These are phyloP conservation scores for Neonothopanus nambi DNA, from an alignment of 1,284 basidiomycete species.

Conservation along the genomic window DNA sequence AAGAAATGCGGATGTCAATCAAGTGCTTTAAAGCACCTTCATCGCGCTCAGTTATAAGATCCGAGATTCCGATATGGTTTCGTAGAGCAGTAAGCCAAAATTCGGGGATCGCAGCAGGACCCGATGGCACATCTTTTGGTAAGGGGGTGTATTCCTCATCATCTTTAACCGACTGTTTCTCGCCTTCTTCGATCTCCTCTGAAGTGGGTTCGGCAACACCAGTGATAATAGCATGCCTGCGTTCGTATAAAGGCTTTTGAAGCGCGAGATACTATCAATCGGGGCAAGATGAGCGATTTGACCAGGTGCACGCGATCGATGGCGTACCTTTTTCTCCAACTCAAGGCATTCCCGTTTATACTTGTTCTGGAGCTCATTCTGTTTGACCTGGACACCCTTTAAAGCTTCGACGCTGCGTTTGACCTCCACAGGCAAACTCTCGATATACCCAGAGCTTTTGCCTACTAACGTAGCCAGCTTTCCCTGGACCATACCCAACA, in stretches of 20 bases:
- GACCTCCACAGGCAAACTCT: slow-evolving; percentile 81
- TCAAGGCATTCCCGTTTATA: slow-evolving; percentile 97
- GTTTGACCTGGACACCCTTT: slow-evolving; percentile 93
- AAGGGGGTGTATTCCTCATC: slow-evolving; percentile 64
- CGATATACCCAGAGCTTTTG: slow-evolving; percentile 84
- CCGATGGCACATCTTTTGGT: slow-evolving; percentile 44
- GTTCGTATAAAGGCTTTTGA: slow-evolving; percentile 87
- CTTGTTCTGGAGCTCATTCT: slow-evolving; percentile 90
- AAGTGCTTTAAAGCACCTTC: slow-evolving; percentile 75
- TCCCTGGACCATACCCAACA: slow-evolving; percentile 62
- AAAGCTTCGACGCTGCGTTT: slow-evolving; percentile 89
- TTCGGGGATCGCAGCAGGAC: slow-evolving; percentile 76
- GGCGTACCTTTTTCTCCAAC: slow-evolving; percentile 90
- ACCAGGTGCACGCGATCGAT: slow-evolving; percentile 11
- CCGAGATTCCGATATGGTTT: slow-evolving; percentile 86
- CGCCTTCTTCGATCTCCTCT: slow-evolving; percentile 85
- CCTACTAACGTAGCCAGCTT: slow-evolving; percentile 73
- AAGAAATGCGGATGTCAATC: slow-evolving; percentile 66
- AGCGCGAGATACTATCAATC: slow-evolving; percentile 79
- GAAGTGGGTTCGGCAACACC: slow-evolving; percentile 76
- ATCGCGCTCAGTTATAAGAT: slow-evolving; percentile 93
- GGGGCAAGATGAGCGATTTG: slow-evolving; percentile 13
- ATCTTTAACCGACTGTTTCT: slow-evolving; percentile 66
- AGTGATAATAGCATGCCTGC: slow-evolving; percentile 82
- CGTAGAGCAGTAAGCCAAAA: slow-evolving; percentile 98